phyloP scores from a whole-genome alignment of 495 filamentous ascomycete genomes.

The Hamigera avellanea region DNA sequence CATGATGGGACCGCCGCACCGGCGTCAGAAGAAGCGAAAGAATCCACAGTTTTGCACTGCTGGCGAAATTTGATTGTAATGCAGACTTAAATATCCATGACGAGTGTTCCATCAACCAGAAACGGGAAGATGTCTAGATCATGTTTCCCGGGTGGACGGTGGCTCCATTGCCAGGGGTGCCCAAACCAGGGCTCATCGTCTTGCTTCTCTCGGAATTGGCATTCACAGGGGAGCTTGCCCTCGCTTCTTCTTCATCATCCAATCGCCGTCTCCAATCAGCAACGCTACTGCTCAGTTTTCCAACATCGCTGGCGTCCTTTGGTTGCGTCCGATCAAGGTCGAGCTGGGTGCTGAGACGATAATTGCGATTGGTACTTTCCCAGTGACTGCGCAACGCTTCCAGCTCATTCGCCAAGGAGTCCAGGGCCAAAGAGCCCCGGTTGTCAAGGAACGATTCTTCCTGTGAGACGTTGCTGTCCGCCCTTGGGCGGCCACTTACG shows the following conservation, averaged over 20 bases:
- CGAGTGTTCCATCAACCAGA: background rate
- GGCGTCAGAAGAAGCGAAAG: background rate
- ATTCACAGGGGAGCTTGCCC: slow-evolving; percentile 10
- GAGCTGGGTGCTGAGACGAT: slow-evolving; percentile 73
- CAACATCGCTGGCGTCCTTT: slow-evolving; percentile 37
- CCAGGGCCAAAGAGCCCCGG: slow-evolving; percentile 76
- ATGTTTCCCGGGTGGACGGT: slow-evolving; percentile 15
- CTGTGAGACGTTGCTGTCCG: slow-evolving; percentile 35
- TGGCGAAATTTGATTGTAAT: no score
- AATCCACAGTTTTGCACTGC: no score
- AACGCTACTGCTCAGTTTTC: slow-evolving; percentile 51
- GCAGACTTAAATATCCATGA: no score
- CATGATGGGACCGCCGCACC: no score
- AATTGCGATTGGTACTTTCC: slow-evolving; percentile 92
- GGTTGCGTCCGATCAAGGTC: slow-evolving; percentile 66
- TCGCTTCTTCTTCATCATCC: slow-evolving; percentile 47
- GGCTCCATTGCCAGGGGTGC: slow-evolving; percentile 2
- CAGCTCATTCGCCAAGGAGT: slow-evolving; percentile 82
- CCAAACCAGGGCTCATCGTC: slow-evolving; percentile 13
- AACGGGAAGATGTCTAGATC: slow-evolving; percentile 13
- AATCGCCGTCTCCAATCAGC: slow-evolving; percentile 66
- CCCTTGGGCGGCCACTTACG: slow-evolving; percentile 21
- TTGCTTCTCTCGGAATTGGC: slow-evolving; percentile 12
- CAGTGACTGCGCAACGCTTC: slow-evolving; percentile 82
- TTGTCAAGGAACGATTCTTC: slow-evolving; percentile 53